phyloP scores from a whole-genome alignment of 208 protist genomes.

The Zelonia costaricensis region DNA sequence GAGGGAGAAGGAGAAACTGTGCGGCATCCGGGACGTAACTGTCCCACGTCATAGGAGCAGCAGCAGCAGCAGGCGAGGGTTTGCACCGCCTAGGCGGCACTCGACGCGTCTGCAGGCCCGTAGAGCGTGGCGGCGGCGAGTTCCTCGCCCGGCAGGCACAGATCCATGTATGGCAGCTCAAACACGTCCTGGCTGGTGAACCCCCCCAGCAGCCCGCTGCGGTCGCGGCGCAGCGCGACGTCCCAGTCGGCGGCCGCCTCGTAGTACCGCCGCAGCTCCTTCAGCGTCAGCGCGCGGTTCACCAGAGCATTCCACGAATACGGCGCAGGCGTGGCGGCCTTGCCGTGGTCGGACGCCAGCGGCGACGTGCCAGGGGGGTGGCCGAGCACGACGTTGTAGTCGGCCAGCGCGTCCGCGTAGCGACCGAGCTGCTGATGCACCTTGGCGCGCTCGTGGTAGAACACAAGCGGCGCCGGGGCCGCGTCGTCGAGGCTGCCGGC shows the following conservation, averaged over 20 bases:
- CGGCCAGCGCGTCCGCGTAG: conserved; percentile 52
- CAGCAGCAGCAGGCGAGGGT: neutral
- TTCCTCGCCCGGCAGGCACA: conserved; percentile 65
- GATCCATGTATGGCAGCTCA: conserved; percentile 55
- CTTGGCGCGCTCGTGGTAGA: conserved; percentile 89
- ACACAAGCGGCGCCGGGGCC: conserved; percentile 14
- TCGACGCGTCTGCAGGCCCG: too few species aligned
- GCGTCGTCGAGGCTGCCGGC: neutral
- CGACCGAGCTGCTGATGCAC: conserved; percentile 65
- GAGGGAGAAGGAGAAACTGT: too few species aligned
- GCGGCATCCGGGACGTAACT: too few species aligned
- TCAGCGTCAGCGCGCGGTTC: conserved; percentile 83
- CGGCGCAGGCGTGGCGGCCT: neutral
- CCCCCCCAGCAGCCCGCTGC: conserved; percentile 33
- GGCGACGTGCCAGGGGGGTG: neutral
- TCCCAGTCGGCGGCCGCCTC: conserved; percentile 88
- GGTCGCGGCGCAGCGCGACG: conserved; percentile 53
- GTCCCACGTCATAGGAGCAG: too few species aligned
- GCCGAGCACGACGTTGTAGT: conserved; percentile 80
- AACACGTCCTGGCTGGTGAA: conserved; percentile 70
- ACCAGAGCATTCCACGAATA: conserved; percentile 74
- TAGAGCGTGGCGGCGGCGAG: neutral
- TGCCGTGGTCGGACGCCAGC: neutral
- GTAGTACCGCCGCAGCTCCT: conserved; percentile 68
- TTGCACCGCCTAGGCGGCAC: neutral